Conservation (phyloP, 176 grass and related monocot genomes). For the Carex myosuroides region DNA sequence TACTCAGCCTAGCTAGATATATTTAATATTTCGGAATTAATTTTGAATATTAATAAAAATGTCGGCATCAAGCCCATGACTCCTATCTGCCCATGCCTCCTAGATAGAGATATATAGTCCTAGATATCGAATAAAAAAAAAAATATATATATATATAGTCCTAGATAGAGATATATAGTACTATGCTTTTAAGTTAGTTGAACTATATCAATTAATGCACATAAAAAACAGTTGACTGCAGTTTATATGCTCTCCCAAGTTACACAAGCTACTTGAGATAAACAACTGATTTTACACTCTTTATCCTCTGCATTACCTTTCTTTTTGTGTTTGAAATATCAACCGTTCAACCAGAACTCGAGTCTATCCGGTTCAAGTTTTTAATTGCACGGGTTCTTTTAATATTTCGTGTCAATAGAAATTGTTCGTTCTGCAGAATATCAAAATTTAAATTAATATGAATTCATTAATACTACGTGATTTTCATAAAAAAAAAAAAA, state of each 20-base stretch:
- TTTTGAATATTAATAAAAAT: too few relatives aligned
- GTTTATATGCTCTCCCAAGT: slow-evolving; percentile 4
- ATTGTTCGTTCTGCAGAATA: too few relatives aligned
- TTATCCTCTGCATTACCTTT: too few relatives aligned
- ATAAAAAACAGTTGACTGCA: slow-evolving; percentile 3
- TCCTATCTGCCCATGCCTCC: background rate
- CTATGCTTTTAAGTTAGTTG: background rate
- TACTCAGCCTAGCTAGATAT: too few relatives aligned
- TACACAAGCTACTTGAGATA: background rate
- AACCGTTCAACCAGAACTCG: too few relatives aligned
- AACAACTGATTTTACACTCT: background rate
- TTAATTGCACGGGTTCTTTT: too few relatives aligned
- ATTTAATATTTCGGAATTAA: too few relatives aligned
- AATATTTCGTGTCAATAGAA: too few relatives aligned
- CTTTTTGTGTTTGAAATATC: too few relatives aligned
- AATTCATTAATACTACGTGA: background rate
- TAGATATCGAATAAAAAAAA: background rate
- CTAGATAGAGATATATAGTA: background rate
- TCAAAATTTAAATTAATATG: background rate
- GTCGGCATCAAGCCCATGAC: too few relatives aligned
- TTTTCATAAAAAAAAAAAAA: background rate
- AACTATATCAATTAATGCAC: background rate
- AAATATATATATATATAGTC: too few relatives aligned
- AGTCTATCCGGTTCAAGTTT: too few relatives aligned
- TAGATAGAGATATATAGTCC: background rate